phyloP scores from a whole-genome alignment of 2,329 filamentous ascomycete species.

The Kalmusia sp. region DNA sequence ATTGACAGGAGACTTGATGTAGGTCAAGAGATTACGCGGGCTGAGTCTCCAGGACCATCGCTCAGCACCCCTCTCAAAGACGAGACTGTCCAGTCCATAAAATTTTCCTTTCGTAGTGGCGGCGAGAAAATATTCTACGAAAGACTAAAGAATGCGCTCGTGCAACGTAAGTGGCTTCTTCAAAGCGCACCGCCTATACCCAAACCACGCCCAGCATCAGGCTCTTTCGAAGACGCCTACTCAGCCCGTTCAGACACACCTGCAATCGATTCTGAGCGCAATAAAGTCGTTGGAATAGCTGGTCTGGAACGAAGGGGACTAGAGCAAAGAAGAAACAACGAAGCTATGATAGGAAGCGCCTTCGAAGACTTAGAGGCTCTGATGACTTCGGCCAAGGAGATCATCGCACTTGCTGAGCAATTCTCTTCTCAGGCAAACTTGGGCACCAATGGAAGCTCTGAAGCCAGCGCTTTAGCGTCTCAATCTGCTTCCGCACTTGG shows the following conservation, averaged over 20 bases:
- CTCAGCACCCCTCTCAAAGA: constrained; percentile 58
- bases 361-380: constrained; percentile 96
- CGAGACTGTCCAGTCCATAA: constrained; percentile 77
- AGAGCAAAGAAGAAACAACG: constrained; percentile 89
- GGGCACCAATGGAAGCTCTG: constrained; percentile 65
- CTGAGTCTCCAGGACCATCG: constrained; percentile 80
- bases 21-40: constrained; percentile 53
- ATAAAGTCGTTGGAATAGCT: constrained; percentile 83
- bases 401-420: constrained; percentile 88
- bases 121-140: constrained; percentile 92
- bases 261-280: constrained; percentile 29
- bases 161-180: constrained; percentile 94
- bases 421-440: constrained; percentile 73
- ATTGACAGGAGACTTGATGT: constrained; percentile 52
- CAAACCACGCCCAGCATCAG: constrained; percentile 57
- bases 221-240: constrained; percentile 38
- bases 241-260: constrained; percentile 27
- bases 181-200: constrained; percentile 89
- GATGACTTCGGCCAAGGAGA: constrained; percentile 97
- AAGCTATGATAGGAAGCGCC: constrained; percentile 87
- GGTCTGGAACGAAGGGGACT: constrained; percentile 86
- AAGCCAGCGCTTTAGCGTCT: constrained; percentile 77
- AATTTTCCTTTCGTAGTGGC: constrained; percentile 87
- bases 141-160: constrained; percentile 82
- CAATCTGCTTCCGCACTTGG: constrained; percentile 85